A percentile compares a stretch with the other conserved stretches of the same genome.
Evolutionary conservation across 2,329 filamentous ascomycete species (phyloP).

Genomic region (Trichoderma semiorbis): DNA sequence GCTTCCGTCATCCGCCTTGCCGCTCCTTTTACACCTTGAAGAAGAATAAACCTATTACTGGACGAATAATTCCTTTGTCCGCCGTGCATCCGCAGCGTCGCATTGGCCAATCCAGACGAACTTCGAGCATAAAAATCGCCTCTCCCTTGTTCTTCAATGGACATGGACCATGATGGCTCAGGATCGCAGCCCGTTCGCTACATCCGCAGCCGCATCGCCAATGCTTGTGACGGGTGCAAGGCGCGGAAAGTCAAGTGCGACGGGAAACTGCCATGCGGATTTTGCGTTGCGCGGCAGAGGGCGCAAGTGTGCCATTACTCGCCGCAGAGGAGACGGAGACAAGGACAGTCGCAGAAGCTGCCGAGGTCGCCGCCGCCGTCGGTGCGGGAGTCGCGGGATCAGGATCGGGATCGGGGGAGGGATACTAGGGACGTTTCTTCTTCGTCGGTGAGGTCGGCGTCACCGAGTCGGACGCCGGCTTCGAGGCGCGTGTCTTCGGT

Average conservation of each 20-base stretch:
- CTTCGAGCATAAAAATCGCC: not conserved
- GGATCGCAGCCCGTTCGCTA: slow-evolving; percentile 20
- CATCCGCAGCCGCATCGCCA: slow-evolving; percentile 45
- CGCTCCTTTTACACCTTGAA: not conserved
- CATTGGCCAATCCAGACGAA: not conserved
- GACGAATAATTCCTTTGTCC: not conserved
- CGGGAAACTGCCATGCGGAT: slow-evolving; percentile 50
- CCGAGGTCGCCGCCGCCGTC: slow-evolving; percentile 15
- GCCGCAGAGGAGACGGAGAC: slow-evolving; percentile 39
- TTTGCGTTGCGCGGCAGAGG: slow-evolving; percentile 44
- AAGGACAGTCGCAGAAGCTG: slow-evolving; percentile 14
- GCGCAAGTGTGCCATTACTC: slow-evolving; percentile 47
- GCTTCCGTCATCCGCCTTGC: not conserved
- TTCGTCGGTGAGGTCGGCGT: slow-evolving; percentile 5
- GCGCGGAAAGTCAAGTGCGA: slow-evolving; percentile 55
- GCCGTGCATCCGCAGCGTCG: slow-evolving; percentile 5
- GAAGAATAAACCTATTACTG: not conserved
- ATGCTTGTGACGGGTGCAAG: slow-evolving; percentile 55
- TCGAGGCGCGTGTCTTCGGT: slow-evolving; percentile 22
- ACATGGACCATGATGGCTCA: slow-evolving; percentile 6
- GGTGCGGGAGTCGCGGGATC: slow-evolving; percentile 5
- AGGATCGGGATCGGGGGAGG: not conserved
- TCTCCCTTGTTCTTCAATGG: not conserved
- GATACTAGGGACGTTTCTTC: not conserved
- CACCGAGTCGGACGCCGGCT: slow-evolving; percentile 21